Conservation (phyloP, 1,284 basidiomycete genomes). For the Peniophora sp. region DNA sequence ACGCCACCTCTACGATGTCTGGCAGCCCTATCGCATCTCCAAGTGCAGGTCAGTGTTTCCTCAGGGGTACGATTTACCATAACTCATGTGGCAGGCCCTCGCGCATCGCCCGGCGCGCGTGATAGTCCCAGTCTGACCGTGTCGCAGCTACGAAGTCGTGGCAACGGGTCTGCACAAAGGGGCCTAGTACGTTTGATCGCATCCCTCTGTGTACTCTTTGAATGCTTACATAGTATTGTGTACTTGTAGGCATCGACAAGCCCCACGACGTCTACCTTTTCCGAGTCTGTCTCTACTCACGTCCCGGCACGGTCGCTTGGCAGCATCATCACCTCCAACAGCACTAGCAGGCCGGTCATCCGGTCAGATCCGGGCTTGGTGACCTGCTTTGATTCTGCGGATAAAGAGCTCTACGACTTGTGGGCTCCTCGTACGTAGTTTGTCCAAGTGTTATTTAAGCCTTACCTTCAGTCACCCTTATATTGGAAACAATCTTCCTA, state of each 20-base stretch:
- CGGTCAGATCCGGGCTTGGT: slow-evolving; percentile 56
- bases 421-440: slow-evolving; percentile 49
- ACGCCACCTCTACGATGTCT: slow-evolving; percentile 1
- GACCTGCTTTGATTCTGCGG: slow-evolving; percentile 64
- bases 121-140: neutral
- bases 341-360: slow-evolving; percentile 29
- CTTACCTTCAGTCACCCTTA: no score
- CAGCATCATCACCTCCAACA: neutral
- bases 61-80: neutral
- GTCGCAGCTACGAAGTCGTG: neutral
- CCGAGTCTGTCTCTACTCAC: neutral
- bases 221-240: neutral
- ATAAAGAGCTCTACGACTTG: slow-evolving; percentile 65
- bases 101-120: neutral
- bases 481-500: neutral
- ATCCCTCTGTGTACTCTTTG: neutral
- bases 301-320: neutral
- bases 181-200: neutral
- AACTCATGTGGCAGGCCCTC: neutral
- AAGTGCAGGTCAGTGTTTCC: neutral
- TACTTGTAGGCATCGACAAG: neutral
- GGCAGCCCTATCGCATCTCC: neutral
- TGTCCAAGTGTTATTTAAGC: no score
- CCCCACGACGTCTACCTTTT: neutral
- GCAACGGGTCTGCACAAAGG: neutral